These are phyloP conservation scores for Azolla pinnata DNA, from an alignment of 75 land plant species.

Conservation along the genomic window DNA sequence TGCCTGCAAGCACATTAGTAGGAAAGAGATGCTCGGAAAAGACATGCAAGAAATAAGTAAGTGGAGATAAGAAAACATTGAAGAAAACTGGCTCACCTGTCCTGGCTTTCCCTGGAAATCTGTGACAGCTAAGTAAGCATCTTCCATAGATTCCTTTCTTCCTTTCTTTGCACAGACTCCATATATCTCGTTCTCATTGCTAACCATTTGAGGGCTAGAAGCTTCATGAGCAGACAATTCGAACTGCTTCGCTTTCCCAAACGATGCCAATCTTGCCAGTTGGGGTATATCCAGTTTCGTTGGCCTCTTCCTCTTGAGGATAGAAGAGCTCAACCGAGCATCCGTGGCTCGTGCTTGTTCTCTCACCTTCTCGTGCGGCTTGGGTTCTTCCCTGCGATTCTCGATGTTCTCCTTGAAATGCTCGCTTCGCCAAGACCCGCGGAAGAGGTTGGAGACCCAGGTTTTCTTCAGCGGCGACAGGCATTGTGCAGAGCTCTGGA, in stretches of 20 bases:
- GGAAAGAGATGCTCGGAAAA: no score
- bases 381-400: not conserved
- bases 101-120: constrained; percentile 33
- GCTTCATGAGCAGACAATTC: constrained; percentile 1
- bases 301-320: constrained; percentile 3
- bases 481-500: no score
- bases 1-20: no score
- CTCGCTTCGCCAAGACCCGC: not conserved
- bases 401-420: not conserved
- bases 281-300: constrained; percentile 51
- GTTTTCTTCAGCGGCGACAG: not conserved
- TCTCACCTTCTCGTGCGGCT: no score
- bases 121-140: constrained; percentile 38
- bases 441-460: not conserved
- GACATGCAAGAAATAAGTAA: no score
- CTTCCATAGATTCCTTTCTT: constrained; percentile 52
- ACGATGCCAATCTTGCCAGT: constrained; percentile 6
- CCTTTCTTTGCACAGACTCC: constrained; percentile 59
- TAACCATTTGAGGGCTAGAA: constrained; percentile 12
- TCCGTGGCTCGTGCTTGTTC: not conserved
- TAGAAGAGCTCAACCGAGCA: not conserved
- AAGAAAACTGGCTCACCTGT: no score
- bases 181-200: constrained; percentile 25
- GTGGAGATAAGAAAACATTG: no score
- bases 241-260: not conserved